Base-by-base conservation (phyloP, 768 basidiomycete species). In the Lactifluus subvellereus region DNA sequence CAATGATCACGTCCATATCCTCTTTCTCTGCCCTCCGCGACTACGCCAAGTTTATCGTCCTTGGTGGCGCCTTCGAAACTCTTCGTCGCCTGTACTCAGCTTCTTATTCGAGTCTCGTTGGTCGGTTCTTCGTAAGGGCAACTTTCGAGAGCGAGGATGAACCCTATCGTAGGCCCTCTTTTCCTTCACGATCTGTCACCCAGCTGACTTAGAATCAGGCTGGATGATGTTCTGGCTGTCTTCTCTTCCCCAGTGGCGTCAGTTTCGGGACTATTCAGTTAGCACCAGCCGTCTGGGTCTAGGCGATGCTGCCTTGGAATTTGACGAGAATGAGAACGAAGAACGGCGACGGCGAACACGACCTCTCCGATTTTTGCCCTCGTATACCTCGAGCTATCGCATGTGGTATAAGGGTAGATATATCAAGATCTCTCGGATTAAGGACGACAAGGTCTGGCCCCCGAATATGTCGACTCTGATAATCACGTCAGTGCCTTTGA, bases 151-250 rank as follows among this genome's bases (percentile, higher is more conserved):
- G 84, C 5, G 74, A 79, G 0, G 87, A 90, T 66, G 54, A 69
- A n/a, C 77, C 80, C 60, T 87, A 79, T 67, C 72, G 87, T 86
- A 67, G 9, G 84, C 27, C 27, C 27, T 27, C 66, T 27, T 40
- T 42, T 9, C 57, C 48, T 7, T n/a, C 37, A 47, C 51, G 1
- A 5, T 59, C 61, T 35, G 59, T 58, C 54, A 58, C 55, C 50
- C 48, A 66, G 10, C 33, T 47, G 40, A 58, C 11, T n/a, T 20
- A 10, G 58, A 1, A 45, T 43, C 60, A 88, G 86, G 79, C 42
- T 90, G 88, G 88, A 77, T 89, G 68, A 80, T 88, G 79, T 73
- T 79, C 45, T 90, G 88, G 87, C 72, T 89, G 0, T 82, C 85
- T 4, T 77, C 78, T 56, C 83, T 84, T 47, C 79, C 83, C n/a